Base-by-base conservation (phyloP, 2,329 filamentous ascomycete species). In the Thelonectria blattea region DNA sequence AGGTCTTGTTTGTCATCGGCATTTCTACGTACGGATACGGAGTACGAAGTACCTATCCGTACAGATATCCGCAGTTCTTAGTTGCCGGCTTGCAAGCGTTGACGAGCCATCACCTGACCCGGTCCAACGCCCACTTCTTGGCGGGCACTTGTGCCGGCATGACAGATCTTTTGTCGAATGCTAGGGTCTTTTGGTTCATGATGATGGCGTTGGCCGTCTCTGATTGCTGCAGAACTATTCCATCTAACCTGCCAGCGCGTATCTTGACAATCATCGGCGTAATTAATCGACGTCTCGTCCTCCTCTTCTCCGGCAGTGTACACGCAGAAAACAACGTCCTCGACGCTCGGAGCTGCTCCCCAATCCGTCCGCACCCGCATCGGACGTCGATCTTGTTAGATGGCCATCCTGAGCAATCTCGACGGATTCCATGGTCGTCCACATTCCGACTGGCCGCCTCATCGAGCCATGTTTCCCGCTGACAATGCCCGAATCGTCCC, bases 21-120 rank as follows among this genome's bases (percentile, higher is more conserved):
- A 24, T 24, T 24, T 24, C 22, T 24, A 4, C 22, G 3, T 24
- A 24, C 22, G 22, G 22, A 24, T 3, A 24, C 22, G 22, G 22
- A 24, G 22, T 24, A 20, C 43, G 20, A 12, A 52, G n/a, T 46
- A 48, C 20, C 42, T 22, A n/a, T n/a, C n/a, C n/a, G n/a, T n/a
- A n/a, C n/a, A n/a, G n/a, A 3, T 24, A 24, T 24, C 7, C 22
- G 22, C 7, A 24, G 22, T 24, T 24, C 2, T 30, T 37, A 15
- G 11, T 37, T 52, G 53, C 63, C 8, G 41, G 57, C 65, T 70
- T 65, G 61, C 67, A 63, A 57, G 67, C 67, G 67, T 69, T 63
- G 59, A 62, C 56, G 53, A 34, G 37, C 56, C 60, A 69, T 69
- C 67, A 69, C 67, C 67, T 69, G 67, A 70, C 67, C 55, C 46